Base-by-base conservation (phyloP, 176 grass and related monocot species). In the Oryza nivara region DNA sequence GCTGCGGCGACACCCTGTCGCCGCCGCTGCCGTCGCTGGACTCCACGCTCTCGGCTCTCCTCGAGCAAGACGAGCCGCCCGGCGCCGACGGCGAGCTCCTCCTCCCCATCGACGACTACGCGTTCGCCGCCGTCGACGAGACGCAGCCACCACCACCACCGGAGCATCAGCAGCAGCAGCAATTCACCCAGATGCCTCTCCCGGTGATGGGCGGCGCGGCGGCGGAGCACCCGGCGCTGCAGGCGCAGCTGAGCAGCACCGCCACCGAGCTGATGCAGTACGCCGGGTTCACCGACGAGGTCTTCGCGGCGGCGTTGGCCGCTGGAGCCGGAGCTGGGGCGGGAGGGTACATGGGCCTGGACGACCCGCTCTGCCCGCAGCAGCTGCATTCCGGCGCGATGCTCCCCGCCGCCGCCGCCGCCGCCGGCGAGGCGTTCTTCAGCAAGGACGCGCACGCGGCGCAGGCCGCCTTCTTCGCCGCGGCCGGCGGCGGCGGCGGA, bases 1-100 rank as follows among this genome's bases (percentile, higher is more conserved):
- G 81, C 35, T n/a, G 81, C 34, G 34, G 34, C 47, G 85, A 90
- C 43, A 88, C 72, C 68, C 84, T 93, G 83, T 89, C 83, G 56
- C 88, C 88, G 1, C 51, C 88, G 1, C 51, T 98, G 60, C 65
- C 72, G 45, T 78, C 87, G 49, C 41, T 98, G 9, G 96, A 98
- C 74, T 41, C 89, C 20, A 54, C 89, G 5, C 45, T 99, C 23
- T 87, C 89, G 46, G 88, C 89, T 0, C 75, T 99, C 38, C 82
- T 99, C 43, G 91, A 94, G 35, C 63, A 82, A 38, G 86, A 86
- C 7, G 80, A 81, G 5, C 74, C 52, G 7, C 73, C 84, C 3
- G 85, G 74, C 5, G 30, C 45, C 4, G 75, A 86, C 20, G 26
- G 22, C 5, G 87, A 92, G 5, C 78, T 92, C 52, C 48, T 91